phyloP scores from a whole-genome alignment of 192 early-diverging fungal species.

The Gonapodya prolifera region DNA sequence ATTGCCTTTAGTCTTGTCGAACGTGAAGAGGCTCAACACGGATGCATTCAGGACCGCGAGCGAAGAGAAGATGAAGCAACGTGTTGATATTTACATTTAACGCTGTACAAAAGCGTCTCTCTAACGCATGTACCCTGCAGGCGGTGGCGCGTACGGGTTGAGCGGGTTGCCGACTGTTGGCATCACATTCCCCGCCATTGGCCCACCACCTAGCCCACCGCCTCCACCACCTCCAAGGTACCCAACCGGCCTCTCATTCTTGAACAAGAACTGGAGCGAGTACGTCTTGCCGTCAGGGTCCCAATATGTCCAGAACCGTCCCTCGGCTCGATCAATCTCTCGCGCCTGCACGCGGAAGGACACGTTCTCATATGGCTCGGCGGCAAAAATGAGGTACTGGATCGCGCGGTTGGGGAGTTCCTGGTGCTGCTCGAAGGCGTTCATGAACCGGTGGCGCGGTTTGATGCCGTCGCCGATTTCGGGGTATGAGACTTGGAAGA shows the following conservation, averaged over 20 bases:
- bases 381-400: conserved; percentile 91
- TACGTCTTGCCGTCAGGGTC: conserved; percentile 48
- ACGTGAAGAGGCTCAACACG: too few species aligned
- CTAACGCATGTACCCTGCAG: too few species aligned
- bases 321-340: conserved; percentile 78
- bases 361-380: conserved; percentile 90
- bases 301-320: conserved; percentile 89
- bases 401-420: conserved; percentile 75
- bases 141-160: neutral
- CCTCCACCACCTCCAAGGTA: neutral
- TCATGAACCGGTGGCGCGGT: conserved; percentile 92
- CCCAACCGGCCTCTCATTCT: neutral
- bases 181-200: neutral
- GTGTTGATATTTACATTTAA: too few species aligned
- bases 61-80: too few species aligned
- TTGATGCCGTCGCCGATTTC: conserved; percentile 72
- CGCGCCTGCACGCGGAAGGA: conserved; percentile 87
- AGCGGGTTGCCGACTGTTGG: neutral
- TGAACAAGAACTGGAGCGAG: neutral
- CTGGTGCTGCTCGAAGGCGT: conserved; percentile 84
- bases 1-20: too few species aligned
- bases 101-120: too few species aligned
- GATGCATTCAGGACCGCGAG: too few species aligned
- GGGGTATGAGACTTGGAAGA: conserved; percentile 92
- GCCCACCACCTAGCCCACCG: neutral